phyloP scores from a whole-genome alignment of 495 filamentous ascomycete species.

The Penicillium canescens region DNA sequence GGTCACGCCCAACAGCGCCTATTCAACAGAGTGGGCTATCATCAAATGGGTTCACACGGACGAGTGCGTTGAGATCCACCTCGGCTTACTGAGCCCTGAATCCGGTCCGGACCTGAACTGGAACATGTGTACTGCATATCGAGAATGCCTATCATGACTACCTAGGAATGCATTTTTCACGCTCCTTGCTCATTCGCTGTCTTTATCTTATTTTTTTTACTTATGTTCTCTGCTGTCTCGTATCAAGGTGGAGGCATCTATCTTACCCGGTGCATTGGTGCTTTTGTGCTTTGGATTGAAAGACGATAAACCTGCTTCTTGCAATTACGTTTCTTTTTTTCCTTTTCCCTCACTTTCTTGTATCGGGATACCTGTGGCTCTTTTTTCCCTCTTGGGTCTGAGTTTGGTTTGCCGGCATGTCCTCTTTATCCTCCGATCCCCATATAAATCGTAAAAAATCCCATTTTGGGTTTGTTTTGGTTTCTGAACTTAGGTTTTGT shows the following conservation, averaged over 20 bases:
- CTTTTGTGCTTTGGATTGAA: constrained; percentile 17
- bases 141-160: neutral
- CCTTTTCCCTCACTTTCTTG: neutral
- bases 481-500: neutral
- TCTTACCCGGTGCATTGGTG: constrained; percentile 16
- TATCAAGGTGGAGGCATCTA: constrained; percentile 4
- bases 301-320: constrained; percentile 18
- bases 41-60: constrained; percentile 37
- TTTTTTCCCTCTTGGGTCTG: neutral
- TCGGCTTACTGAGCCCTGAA: constrained; percentile 23
- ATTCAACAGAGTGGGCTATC: constrained; percentile 28
- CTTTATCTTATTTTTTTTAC: neutral
- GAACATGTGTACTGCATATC: neutral
- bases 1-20: constrained; percentile 18
- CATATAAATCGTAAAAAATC: constrained; percentile 16
- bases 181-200: neutral
- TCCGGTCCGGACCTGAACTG: constrained; percentile 6
- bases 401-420: neutral
- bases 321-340: constrained; percentile 5
- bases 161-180: neutral
- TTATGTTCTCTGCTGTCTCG: constrained; percentile 1
- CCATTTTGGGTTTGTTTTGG: neutral
- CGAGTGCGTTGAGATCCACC: constrained; percentile 46
- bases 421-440: neutral
- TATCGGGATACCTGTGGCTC: neutral